Evolutionary conservation across 2,329 filamentous ascomycete species (phyloP).

Genomic region (Triangularia verruculosa): DNA sequence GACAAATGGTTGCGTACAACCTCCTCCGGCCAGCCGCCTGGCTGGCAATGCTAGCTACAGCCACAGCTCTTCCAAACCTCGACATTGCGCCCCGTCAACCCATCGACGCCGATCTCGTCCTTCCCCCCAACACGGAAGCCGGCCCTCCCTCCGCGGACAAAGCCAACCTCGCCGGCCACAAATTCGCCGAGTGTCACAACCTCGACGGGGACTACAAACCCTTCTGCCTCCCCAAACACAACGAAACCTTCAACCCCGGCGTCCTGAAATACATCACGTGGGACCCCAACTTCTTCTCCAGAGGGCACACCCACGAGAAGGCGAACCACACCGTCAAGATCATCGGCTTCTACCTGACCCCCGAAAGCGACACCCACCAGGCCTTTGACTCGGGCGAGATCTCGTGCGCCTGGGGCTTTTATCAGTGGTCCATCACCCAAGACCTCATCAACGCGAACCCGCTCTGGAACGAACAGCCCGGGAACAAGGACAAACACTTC

Average conservation of each 20-base stretch:
- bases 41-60: conserved; percentile 27
- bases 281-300: conserved; percentile 50
- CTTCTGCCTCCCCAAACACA: conserved; percentile 49
- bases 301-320: conserved; percentile 24
- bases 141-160: conserved; percentile 28
- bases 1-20: conserved; percentile 33
- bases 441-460: conserved; percentile 34
- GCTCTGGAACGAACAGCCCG: neutral
- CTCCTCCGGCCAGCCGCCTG: conserved; percentile 30
- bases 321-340: conserved; percentile 39
- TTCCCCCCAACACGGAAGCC: neutral
- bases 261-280: conserved; percentile 56
- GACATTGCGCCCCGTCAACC: conserved; percentile 23
- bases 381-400: conserved; percentile 37
- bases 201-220: conserved; percentile 45
- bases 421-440: conserved; percentile 42
- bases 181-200: conserved; percentile 51
- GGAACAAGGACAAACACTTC: conserved; percentile 16
- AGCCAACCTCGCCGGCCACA: conserved; percentile 40
- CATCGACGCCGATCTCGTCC: conserved; percentile 6
- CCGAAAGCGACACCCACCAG: conserved; percentile 21
- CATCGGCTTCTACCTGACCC: conserved; percentile 37
- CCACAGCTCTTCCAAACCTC: conserved; percentile 28
- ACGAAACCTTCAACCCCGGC: conserved; percentile 43
- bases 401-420: conserved; percentile 46